Percentiles rank a stretch among this genome's conserved stretches.
phyloP scores from a whole-genome alignment of 768 basidiomycete genomes.

The Botryobasidium botryosum region DNA sequence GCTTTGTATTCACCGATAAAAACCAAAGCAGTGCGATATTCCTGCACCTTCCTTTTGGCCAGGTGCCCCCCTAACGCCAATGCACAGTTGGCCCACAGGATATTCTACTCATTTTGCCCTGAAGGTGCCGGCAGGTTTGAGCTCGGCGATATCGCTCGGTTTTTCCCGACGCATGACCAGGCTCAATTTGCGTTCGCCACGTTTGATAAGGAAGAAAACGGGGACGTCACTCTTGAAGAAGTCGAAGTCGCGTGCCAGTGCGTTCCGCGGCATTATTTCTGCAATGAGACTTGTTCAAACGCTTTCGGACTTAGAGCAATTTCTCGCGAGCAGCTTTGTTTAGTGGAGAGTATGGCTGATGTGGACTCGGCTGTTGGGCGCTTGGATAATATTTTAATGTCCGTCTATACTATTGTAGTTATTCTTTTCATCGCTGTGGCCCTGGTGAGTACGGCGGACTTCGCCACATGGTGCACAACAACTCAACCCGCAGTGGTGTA shows the following conservation, averaged over 20 bases:
- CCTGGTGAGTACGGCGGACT: slow-evolving; percentile 31
- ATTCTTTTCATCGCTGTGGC: slow-evolving; percentile 71
- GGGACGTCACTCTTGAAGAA: slow-evolving; percentile 31
- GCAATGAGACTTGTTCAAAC: background rate
- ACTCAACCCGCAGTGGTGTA: too few relatives aligned
- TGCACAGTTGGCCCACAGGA: slow-evolving; percentile 53
- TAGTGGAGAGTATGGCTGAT: slow-evolving; percentile 77
- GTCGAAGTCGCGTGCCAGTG: slow-evolving; percentile 66
- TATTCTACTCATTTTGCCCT: slow-evolving; percentile 73
- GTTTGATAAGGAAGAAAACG: slow-evolving; percentile 29
- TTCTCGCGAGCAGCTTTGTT: slow-evolving; percentile 69
- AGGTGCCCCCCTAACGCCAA: background rate
- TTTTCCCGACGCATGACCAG: slow-evolving; percentile 49
- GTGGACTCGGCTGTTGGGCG: slow-evolving; percentile 78
- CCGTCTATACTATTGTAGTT: slow-evolving; percentile 51
- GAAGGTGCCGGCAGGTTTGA: slow-evolving; percentile 39
- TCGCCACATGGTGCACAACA: too few relatives aligned
- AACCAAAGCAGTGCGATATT: background rate
- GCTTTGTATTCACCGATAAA: slow-evolving; percentile 31
- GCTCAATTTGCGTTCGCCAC: slow-evolving; percentile 28
- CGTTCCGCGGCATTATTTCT: slow-evolving; percentile 14
- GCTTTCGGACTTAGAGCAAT: slow-evolving; percentile 34
- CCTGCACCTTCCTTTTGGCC: slow-evolving; percentile 5
- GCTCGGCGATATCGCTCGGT: slow-evolving; percentile 51
- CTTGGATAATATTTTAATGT: slow-evolving; percentile 76